Evolutionary conservation across 2,329 filamentous ascomycete species (phyloP).

Genomic region (Hypomyces perniciosus): DNA sequence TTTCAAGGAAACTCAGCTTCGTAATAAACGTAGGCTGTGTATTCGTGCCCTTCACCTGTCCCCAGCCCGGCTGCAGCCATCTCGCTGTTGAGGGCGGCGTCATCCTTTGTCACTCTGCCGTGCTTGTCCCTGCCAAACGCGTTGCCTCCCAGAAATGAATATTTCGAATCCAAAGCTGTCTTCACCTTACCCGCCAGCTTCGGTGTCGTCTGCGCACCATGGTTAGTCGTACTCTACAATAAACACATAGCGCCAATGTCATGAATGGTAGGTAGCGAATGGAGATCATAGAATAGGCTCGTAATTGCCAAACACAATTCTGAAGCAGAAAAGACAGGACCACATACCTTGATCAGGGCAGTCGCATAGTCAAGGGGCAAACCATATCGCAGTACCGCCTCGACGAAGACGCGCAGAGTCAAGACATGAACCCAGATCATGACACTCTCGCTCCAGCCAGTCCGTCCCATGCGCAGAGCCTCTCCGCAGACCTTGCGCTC

Average conservation of each 20-base stretch:
- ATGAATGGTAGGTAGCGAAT: not conserved
- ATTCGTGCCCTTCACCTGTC: slow-evolving; percentile 70
- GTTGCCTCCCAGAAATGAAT: slow-evolving; percentile 90
- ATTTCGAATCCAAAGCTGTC: slow-evolving; percentile 71
- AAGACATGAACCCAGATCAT: slow-evolving; percentile 96
- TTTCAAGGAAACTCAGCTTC: slow-evolving; percentile 69
- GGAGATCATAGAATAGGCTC: too few relatives aligned
- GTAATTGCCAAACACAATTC: not conserved
- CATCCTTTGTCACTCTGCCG: slow-evolving; percentile 85
- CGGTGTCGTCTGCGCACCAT: slow-evolving; percentile 59
- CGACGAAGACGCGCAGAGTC: slow-evolving; percentile 88
- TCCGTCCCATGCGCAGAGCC: slow-evolving; percentile 76
- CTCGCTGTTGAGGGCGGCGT: slow-evolving; percentile 70
- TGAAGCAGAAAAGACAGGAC: not conserved
- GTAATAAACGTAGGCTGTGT: slow-evolving; percentile 96
- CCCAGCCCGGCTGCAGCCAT: slow-evolving; percentile 70
- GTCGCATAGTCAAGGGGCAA: slow-evolving; percentile 85
- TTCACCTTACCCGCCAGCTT: slow-evolving; percentile 78
- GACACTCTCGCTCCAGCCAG: slow-evolving; percentile 92
- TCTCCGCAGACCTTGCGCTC: slow-evolving; percentile 92
- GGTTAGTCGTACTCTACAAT: slow-evolving; percentile 13
- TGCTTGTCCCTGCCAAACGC: slow-evolving; percentile 92
- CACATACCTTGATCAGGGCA: slow-evolving; percentile 72
- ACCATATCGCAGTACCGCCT: slow-evolving; percentile 95
- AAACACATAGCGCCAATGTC: not conserved